These are phyloP conservation scores for Fusarium kyushuense DNA, from an alignment of 2,329 filamentous ascomycete genomes.

Conservation along the genomic window DNA sequence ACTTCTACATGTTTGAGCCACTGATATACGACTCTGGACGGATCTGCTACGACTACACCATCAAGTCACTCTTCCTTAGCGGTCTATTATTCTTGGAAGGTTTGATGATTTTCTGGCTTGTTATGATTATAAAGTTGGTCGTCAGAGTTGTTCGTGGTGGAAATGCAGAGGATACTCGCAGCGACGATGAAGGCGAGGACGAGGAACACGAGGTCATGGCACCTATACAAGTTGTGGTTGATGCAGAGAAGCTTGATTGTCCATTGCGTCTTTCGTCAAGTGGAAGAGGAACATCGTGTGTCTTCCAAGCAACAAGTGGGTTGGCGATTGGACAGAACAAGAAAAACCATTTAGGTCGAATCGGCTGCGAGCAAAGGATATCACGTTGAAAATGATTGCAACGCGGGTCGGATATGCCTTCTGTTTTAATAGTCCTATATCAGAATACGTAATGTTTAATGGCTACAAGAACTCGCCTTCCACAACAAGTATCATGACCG, in stretches of 20 bases:
- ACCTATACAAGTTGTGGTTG: conserved; percentile 77
- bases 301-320: conserved; percentile 65
- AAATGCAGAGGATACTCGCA: conserved; percentile 85
- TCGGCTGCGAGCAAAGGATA: conserved; percentile 83
- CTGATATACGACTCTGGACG: conserved; percentile 76
- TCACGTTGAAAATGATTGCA: neutral
- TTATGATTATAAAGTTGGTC: conserved; percentile 70
- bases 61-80: conserved; percentile 82
- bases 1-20: conserved; percentile 76
- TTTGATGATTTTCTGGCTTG: conserved; percentile 88
- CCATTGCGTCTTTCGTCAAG: neutral
- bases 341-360: conserved; percentile 82
- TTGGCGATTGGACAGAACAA: conserved; percentile 77
- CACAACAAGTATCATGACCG: neutral
- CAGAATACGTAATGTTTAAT: conserved; percentile 15
- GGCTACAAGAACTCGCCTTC: neutral
- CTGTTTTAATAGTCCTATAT: neutral
- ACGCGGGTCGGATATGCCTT: neutral
- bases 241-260: conserved; percentile 75
- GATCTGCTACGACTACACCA: conserved; percentile 81
- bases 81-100: conserved; percentile 82
- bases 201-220: conserved; percentile 59
- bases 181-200: conserved; percentile 73
- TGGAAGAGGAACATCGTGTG: conserved; percentile 67
- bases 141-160: conserved; percentile 81